Percentiles rank a stretch among this genome's conserved stretches.
These are phyloP conservation scores for Gamsiella multidivaricata DNA, from an alignment of 192 early-diverging fungal species.

Conservation along the genomic window DNA sequence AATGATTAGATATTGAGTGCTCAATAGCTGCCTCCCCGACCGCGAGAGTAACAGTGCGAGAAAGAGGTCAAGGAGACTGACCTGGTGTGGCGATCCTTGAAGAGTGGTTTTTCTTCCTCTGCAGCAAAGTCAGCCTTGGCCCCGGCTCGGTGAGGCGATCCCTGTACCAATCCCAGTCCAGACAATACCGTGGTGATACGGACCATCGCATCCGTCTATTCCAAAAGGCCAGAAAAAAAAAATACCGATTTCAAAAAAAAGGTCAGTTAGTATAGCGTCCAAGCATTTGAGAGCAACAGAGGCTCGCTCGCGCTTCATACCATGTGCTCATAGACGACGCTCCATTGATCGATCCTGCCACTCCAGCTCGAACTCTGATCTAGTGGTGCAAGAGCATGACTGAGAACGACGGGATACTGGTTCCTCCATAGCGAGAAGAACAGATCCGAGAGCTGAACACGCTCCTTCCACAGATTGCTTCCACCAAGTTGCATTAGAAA, in stretches of 20 bases:
- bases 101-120: slow-evolving; percentile 57
- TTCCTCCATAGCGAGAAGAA: slow-evolving; percentile 67
- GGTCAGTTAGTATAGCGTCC: neutral
- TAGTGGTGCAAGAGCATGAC: slow-evolving; percentile 43
- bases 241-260: neutral
- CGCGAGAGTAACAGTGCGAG: no score
- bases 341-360: slow-evolving; percentile 61
- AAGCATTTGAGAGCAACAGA: no score
- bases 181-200: slow-evolving; percentile 38
- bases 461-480: slow-evolving; percentile 59
- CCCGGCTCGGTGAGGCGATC: slow-evolving; percentile 55
- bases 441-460: slow-evolving; percentile 57
- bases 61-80: neutral
- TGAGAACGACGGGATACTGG: slow-evolving; percentile 55
- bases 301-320: slow-evolving; percentile 16
- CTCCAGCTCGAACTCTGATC: slow-evolving; percentile 55
- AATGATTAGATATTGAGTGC: no score
- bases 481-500: slow-evolving; percentile 63
- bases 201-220: slow-evolving; percentile 34
- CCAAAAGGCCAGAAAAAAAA: neutral
- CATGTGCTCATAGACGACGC: slow-evolving; percentile 60
- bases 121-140: slow-evolving; percentile 59
- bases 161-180: slow-evolving; percentile 53
- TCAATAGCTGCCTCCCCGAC: no score
- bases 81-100: slow-evolving; percentile 57